Evolutionary conservation across 2,329 filamentous ascomycete species (phyloP).

Genomic region (Calonectria hongkongensis): DNA sequence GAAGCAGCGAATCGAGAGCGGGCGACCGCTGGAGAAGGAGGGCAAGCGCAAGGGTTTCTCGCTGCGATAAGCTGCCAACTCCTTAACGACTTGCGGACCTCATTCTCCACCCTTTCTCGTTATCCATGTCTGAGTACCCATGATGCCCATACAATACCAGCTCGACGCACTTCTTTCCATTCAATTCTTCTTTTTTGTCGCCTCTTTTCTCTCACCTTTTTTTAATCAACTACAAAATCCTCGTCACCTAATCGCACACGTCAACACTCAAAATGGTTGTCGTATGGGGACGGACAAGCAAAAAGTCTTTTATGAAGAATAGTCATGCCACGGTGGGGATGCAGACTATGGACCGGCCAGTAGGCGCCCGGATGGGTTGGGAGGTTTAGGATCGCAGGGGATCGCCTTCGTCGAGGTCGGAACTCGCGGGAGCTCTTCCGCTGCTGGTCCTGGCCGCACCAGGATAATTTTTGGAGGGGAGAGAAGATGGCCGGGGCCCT

Average conservation of each 20-base stretch:
- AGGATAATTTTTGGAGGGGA: conserved; percentile 47
- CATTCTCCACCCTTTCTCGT: conserved; percentile 60
- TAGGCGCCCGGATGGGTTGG: conserved; percentile 46
- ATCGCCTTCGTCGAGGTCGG: conserved; percentile 42
- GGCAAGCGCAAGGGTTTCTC: conserved; percentile 99
- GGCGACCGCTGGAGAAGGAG: conserved; percentile 97
- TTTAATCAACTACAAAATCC: conserved; percentile 62
- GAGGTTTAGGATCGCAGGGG: conserved; percentile 36
- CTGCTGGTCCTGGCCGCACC: conserved; percentile 29
- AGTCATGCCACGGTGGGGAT: conserved; percentile 58
- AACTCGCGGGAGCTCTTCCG: conserved; percentile 42
- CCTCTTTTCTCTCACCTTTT: conserved; percentile 60
- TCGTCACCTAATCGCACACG: conserved; percentile 61
- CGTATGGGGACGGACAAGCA: conserved; percentile 56
- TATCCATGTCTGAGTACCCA: conserved; percentile 75
- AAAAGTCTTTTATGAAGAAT: conserved; percentile 62
- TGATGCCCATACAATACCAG: conserved; percentile 77
- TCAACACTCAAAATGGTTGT: conserved; percentile 57
- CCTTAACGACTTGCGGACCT: conserved; percentile 49
- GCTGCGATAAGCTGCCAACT: conserved; percentile 81
- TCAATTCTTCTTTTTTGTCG: conserved; percentile 64
- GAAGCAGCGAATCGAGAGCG: conserved; percentile 96
- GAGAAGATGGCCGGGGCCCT: conserved; percentile 47
- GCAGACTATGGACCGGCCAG: conserved; percentile 57
- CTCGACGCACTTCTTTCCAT: conserved; percentile 72